These are phyloP conservation scores for Penicillium arizonense DNA, from an alignment of 495 filamentous ascomycete species.

Conservation along the genomic window DNA sequence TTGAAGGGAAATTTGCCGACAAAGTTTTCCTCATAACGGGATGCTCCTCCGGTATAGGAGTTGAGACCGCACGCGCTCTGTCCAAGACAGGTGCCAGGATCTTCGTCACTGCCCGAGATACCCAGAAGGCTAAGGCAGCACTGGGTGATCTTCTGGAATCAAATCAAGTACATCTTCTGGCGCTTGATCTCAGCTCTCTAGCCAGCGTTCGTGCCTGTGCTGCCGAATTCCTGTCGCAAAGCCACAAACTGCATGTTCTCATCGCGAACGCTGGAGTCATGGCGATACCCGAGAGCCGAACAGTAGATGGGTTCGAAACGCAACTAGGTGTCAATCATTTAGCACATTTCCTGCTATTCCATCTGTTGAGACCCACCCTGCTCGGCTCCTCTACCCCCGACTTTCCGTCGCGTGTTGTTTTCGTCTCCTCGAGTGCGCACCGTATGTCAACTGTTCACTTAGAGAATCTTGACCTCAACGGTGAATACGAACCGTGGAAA, in stretches of 20 bases:
- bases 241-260: constrained; percentile 33
- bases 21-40: constrained; percentile 62
- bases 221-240: constrained; percentile 31
- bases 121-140: constrained; percentile 38
- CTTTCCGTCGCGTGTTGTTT: constrained; percentile 43
- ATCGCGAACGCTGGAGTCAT: constrained; percentile 36
- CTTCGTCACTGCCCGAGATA: constrained; percentile 46
- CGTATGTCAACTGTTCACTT: constrained; percentile 24
- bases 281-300: constrained; percentile 31
- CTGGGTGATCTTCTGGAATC: constrained; percentile 25
- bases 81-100: constrained; percentile 46
- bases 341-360: constrained; percentile 52
- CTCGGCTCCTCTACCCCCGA: constrained; percentile 34
- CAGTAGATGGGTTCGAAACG: constrained; percentile 25
- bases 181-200: constrained; percentile 46
- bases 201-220: constrained; percentile 43
- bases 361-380: constrained; percentile 43
- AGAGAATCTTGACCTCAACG: constrained; percentile 13
- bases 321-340: constrained; percentile 54
- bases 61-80: constrained; percentile 49
- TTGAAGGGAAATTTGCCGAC: no score
- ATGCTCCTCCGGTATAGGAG: constrained; percentile 56
- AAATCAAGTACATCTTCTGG: constrained; percentile 28
- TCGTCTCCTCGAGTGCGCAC: constrained; percentile 38
- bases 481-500: constrained; percentile 34